Evolutionary conservation across 768 basidiomycete genomes (phyloP), one percentile per base, ranked within the genome.

Genomic region (Pisolithus tinctorius): DNA sequence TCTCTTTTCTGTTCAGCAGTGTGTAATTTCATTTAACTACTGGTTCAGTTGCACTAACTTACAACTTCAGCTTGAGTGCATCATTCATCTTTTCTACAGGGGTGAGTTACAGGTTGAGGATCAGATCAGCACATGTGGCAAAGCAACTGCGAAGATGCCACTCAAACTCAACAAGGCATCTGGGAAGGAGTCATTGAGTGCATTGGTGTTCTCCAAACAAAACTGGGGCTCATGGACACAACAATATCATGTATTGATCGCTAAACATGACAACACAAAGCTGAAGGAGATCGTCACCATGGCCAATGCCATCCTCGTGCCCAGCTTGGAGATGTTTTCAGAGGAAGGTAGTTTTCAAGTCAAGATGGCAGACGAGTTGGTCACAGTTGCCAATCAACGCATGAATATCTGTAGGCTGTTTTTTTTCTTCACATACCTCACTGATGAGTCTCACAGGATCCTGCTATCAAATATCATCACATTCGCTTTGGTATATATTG

Each of bases 161-260:
- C 47, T 48, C 47, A 48, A 48, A 25, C 2, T 48, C 47, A 48
- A 48, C 14, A 48, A 36, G 38, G 3, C 31, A 11, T 36, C 47
- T 2, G 34, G 47, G 34, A 48, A 39, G 34, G 47, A 48, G 23
- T 25, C 26, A 14, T 38, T 9, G 10, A 48, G 16, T 39, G 37
- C 47, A 27, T 29, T 48, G 47, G 34, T 34, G 25, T 48, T 48
- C 40, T 48, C 47, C 2, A 23, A 48, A 25, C 26, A 27, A 2
- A 48, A 39, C 13, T 41, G 40, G 40, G 40, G 40, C 2, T 16
- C 40, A n/a, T 41, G 40, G n/a, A 41, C 40, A 4, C 14, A 8
- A 5, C 40, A 41, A n/a, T 41, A 41, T 41, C 8, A 4, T 6
- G 5, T 41, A 8, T 41, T n/a, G 10, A 10, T 41, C 23, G n/a